Evolutionary conservation across 257 asterid genomes (phyloP).

Genomic region (Cordia subcordata): DNA sequence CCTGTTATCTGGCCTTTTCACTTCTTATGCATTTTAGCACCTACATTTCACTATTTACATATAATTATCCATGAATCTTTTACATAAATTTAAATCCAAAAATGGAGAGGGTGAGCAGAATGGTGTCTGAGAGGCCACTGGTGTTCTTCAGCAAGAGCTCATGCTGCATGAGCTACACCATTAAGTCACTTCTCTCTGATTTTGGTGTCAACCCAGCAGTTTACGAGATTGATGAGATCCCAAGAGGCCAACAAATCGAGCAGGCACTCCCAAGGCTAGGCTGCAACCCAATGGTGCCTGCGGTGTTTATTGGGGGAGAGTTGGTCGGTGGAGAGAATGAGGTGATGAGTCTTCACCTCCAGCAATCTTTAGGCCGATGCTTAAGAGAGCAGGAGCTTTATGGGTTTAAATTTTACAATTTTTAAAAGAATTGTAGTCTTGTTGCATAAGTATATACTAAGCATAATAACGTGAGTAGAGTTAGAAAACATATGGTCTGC

Average conservation of each 20-base stretch:
- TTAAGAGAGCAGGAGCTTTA: conserved; percentile 65
- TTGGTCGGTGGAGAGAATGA: conserved; percentile 72
- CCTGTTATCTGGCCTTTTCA: neutral
- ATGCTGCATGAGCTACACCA: conserved; percentile 68
- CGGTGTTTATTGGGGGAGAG: conserved; percentile 66
- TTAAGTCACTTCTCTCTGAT: conserved; percentile 54
- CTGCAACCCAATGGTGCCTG: conserved; percentile 52
- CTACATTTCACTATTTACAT: neutral
- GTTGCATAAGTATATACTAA: too few species aligned
- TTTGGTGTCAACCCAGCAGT: conserved; percentile 57
- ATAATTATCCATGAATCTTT: neutral
- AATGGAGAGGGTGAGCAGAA: conserved; percentile 61
- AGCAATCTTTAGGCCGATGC: conserved; percentile 62
- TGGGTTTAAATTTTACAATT: conserved; percentile 39
- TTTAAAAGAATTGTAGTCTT: too few species aligned
- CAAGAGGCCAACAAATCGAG: conserved; percentile 63
- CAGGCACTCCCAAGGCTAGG: conserved; percentile 49
- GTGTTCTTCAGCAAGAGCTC: conserved; percentile 72
- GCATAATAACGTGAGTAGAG: too few species aligned
- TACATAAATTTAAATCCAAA: neutral
- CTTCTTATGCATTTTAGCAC: too few species aligned
- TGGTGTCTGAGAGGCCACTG: conserved; percentile 65
- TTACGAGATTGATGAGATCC: conserved; percentile 68
- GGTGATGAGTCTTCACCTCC: conserved; percentile 74
- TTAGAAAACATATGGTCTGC: too few species aligned